Conservation (phyloP, 371 early-diverging fungal species). For the Rhizopus stolonifer region DNA sequence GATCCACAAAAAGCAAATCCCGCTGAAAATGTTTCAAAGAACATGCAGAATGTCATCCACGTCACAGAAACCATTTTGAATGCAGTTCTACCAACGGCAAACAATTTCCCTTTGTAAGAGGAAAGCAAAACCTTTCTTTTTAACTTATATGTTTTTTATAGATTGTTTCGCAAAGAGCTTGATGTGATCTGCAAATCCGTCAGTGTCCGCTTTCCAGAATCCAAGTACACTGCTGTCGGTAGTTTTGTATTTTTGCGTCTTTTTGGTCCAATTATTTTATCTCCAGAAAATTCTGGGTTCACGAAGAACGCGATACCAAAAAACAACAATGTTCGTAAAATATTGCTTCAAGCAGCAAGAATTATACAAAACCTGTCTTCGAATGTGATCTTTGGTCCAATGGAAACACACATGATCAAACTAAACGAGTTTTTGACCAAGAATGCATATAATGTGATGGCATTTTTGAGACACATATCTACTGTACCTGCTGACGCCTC, state of each 20-base stretch:
- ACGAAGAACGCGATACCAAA: constrained; percentile 35
- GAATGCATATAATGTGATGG: constrained; percentile 66
- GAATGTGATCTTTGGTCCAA: constrained; percentile 89
- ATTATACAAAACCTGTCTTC: constrained; percentile 94
- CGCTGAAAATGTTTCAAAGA: constrained; percentile 60
- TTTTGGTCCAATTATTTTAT: constrained; percentile 90
- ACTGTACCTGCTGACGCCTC: constrained; percentile 11
- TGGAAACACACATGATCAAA: constrained; percentile 87
- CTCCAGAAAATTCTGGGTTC: constrained; percentile 70
- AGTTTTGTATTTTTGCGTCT: constrained; percentile 93
- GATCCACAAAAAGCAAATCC: constrained; percentile 78
- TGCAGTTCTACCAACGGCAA: constrained; percentile 71
- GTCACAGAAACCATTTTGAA: constrained; percentile 79
- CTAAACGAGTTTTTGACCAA: constrained; percentile 81
- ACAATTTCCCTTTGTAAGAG: constrained; percentile 62
- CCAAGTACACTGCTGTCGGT: constrained; percentile 85
- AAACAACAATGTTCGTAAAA: constrained; percentile 61
- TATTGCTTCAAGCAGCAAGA: constrained; percentile 86
- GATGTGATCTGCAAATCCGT: constrained; percentile 76
- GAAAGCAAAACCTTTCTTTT: background rate
- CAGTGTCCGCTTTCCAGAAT: constrained; percentile 77
- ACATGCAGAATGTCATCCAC: constrained; percentile 75
- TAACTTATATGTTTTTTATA: constrained; percentile 27
- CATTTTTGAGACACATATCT: constrained; percentile 59
- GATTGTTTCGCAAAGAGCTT: constrained; percentile 76